Evolutionary conservation across 768 basidiomycete genomes (phyloP), one percentile per base, ranked within the genome.

Genomic region (Phaeolepiota aurea): DNA sequence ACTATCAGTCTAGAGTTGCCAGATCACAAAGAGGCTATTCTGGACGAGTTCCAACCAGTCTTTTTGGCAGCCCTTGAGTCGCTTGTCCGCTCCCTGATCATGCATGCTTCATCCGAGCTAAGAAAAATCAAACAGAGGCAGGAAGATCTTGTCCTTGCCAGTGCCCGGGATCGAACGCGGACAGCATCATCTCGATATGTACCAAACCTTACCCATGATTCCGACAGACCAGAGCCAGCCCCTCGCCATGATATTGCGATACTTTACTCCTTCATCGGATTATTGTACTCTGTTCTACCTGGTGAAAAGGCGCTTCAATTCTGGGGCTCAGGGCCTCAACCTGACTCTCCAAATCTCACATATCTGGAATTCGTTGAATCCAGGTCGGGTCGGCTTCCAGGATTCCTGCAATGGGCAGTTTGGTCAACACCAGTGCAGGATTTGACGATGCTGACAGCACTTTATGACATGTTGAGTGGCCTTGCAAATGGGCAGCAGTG

Each of bases 391-490:
- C 53, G 55, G 33, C 53, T 64, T 31, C 62, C 62, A 4, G 49
- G 79, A 1, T 93, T 94, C 57, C 63, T 94, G 36, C 86, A 89
- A 43, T 94, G 90, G 91, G 87, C 87, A 0, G 77, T 87, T 5
- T 86, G 84, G 84, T 85, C 84, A 1, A 86, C 87, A 1, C 79
- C 88, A 42, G 68, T 74, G 3, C 75, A 82, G 44, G 86, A 89
- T 45, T 53, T 74, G 4, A 74, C 75, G 1, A 81, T 89, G 77
- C 69, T 82, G 30, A 80, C 79, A 48, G 86, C 87, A 0, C 59
- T 91, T 38, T 91, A 89, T 54, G 87, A 93, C 50, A 93, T 93
- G 92, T 64, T 96, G 20, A 69, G 76, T 5, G 88, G 92, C 15
- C 68, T 93, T 19, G 75, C 88, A 2, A 82, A 84, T 38, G 91